Evolutionary conservation across 2,329 filamentous ascomycete species (phyloP), one percentile per base, ranked within the genome.

Genomic region (Cryphonectria japonica): DNA sequence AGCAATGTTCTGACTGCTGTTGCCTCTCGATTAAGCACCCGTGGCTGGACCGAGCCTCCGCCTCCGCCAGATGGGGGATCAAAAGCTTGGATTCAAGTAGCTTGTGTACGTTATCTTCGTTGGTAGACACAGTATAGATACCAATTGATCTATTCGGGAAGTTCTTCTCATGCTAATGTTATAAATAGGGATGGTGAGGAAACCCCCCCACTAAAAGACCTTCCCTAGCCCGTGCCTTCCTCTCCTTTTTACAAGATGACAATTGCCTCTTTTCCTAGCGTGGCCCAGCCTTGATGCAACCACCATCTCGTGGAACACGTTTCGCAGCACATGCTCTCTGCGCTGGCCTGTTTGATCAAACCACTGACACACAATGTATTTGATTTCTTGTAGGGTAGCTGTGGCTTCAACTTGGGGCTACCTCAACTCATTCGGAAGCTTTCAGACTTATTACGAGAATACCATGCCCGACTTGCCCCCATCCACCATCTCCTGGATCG

Each of bases 391-490:
- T 0, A 83, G 85, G 75, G 72, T 85, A 3, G 79, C 83, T 37
- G 79, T 85, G 6, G 34, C 54, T 82, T 82, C 83, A 68, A 85
- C 84, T 3, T 85, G 84, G 84, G 86, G 86, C 46, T 84, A 84
- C 74, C 81, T 85, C 68, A 86, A 86, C 77, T 85, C 84, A 0
- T 88, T 86, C 67, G 85, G 85, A n/a, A 80, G 84, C 41, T 88
- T 86, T 74, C 85, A 88, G 70, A 76, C 83, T 2, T 87, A 87
- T 77, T 87, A 87, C 76, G 79, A 77, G 16, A 75, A 79, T 22
- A 74, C 77, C 4, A 79, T 84, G 3, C 74, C 75, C 8, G 81
- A 80, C 0, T 46, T 46, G 22, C 22, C 52, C 16, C 77, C 82
- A 0, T 84, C 83, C 1, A 79, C 82, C 39, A 82, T 87, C 61